Evolutionary conservation across 2,329 filamentous ascomycete species (phyloP), one percentile per base, ranked within the genome.

Genomic region (Arachnopeziza araneosa): DNA sequence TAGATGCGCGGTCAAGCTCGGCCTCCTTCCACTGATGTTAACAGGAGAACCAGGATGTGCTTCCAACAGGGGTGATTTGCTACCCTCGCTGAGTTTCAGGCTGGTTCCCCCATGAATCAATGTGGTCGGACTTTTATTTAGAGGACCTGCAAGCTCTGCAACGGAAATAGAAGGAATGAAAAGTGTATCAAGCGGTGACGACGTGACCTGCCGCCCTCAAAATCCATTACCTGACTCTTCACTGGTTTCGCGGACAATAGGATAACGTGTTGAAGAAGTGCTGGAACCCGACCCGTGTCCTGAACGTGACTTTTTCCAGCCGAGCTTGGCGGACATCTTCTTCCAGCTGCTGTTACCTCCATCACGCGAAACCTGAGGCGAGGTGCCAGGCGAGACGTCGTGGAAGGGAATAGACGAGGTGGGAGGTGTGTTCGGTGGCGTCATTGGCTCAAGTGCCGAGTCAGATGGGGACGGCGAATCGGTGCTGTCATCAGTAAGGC

Each of bases 391-490:
- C 2, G 69, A 70, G 2, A 61, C 58, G 22, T 65, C 65, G n/a
- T 32, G 50, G 24, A 71, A 69, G 14, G 57, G 63, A 17, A 60
- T 58, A 63, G 86, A 82, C 0, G 83, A 80, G 0, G 81, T 83
- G 0, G 88, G 88, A 36, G 89, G 87, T 2, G 86, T 90, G 1
- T 83, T 90, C 0, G 89, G 89, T 0, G 89, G 89, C 2, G 89
- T 92, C 78, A 91, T 86, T 2, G 81, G 87, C 69, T 88, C 87
- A 61, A 79, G 76, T 24, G 75, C 71, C 44, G 68, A 69, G 12
- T 58, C 64, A 54, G 79, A 73, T 36, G 83, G 78, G 56, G 85
- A 86, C 60, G 79, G 79, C n/a, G 81, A 80, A 63, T 81, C 83
- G 59, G 81, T 82, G 61, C 82, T 88, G 70, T 90, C 88, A 66